Conservation (phyloP, 306 rosid genomes). For the Fragaria ananassa region DNA sequence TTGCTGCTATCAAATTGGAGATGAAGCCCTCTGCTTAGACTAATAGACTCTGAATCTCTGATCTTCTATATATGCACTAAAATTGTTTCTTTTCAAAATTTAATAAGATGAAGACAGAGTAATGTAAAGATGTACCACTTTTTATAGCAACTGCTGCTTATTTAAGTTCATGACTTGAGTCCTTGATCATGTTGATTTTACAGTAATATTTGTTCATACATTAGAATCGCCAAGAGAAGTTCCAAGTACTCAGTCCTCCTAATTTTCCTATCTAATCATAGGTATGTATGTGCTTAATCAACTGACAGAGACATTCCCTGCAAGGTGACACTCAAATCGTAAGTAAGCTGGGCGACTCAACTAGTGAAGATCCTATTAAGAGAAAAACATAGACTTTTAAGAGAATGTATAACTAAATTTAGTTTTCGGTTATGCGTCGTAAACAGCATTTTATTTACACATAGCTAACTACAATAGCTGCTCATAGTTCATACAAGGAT, state of each 20-base stretch:
- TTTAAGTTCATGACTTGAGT: neutral
- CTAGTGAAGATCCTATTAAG: no score
- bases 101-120: neutral
- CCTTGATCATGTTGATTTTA: neutral
- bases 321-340: no score
- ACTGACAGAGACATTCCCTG: neutral
- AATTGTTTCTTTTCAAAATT: neutral
- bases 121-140: neutral
- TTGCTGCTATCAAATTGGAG: conserved; percentile 69
- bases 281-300: neutral
- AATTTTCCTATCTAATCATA: neutral
- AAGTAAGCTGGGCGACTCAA: no score
- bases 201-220: neutral
- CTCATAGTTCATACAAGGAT: no score
- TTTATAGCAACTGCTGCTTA: neutral
- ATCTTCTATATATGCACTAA: neutral
- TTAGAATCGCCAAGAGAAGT: neutral
- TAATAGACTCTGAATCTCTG: neutral
- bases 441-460: no score
- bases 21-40: conserved; percentile 43
- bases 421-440: no score
- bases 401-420: no score
- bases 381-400: no score
- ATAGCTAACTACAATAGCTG: no score
- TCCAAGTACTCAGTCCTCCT: neutral